Evolutionary conservation across 169 alveolate genomes (phyloP).

Genomic region (Eimeria necatrix): DNA sequence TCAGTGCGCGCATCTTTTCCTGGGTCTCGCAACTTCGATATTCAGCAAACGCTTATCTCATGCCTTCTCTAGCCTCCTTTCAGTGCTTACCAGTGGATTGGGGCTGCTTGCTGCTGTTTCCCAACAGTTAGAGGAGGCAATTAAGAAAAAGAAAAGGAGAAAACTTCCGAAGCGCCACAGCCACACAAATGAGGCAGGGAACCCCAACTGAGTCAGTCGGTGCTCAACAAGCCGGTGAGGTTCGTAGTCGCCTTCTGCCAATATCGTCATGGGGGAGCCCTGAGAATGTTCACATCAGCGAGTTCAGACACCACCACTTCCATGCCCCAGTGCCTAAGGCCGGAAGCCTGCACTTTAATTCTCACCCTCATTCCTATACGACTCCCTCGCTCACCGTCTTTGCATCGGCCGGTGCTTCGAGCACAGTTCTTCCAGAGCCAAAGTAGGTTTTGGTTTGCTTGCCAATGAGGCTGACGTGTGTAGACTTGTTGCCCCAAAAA

Average conservation of each 20-base stretch:
- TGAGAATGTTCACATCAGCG: not conserved
- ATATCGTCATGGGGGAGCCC: slow-evolving; percentile 2
- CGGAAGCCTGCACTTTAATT: too few species aligned
- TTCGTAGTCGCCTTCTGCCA: slow-evolving; percentile 39
- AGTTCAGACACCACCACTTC: too few species aligned
- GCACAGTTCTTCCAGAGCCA: slow-evolving; percentile 15
- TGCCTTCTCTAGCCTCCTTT: too few species aligned
- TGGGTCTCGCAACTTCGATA: too few species aligned
- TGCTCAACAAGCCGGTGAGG: slow-evolving; percentile 23
- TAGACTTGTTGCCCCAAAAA: slow-evolving; percentile 79
- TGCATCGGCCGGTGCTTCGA: not conserved
- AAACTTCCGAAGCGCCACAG: not conserved
- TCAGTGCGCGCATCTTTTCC: too few species aligned
- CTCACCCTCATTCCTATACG: too few species aligned
- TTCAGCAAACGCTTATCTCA: too few species aligned
- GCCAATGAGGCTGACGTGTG: slow-evolving; percentile 78
- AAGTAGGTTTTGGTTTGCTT: slow-evolving; percentile 41
- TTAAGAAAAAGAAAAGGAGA: not conserved
- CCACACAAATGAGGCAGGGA: slow-evolving; percentile 41
- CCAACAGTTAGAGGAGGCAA: too few species aligned
- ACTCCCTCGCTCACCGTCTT: too few species aligned
- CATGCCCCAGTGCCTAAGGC: too few species aligned
- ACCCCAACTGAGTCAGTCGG: not conserved
- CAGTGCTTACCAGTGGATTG: too few species aligned
- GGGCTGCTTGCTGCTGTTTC: too few species aligned